These are phyloP conservation scores for Penicillium olsonii DNA, from an alignment of 2,329 filamentous ascomycete genomes.

Conservation along the genomic window DNA sequence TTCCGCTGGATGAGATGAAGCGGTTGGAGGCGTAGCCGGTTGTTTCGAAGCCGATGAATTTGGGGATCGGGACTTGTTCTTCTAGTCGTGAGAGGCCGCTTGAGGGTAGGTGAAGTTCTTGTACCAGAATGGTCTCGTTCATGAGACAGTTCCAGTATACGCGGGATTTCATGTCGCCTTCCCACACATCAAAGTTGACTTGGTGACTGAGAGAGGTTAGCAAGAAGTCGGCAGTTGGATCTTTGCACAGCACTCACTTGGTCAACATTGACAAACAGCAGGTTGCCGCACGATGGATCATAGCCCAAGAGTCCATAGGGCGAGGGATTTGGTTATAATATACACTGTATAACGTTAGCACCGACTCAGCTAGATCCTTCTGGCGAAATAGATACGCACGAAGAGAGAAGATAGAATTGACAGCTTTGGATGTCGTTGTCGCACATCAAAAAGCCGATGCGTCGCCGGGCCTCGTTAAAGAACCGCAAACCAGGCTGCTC, in stretches of 20 bases:
- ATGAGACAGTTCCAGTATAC: conserved; percentile 59
- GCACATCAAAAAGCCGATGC: conserved; percentile 55
- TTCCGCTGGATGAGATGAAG: conserved; percentile 37
- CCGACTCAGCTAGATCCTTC: background rate
- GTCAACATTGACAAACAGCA: conserved; percentile 53
- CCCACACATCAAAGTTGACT: conserved; percentile 53
- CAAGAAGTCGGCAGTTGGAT: conserved; percentile 12
- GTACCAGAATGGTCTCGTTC: conserved; percentile 58
- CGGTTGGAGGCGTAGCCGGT: conserved; percentile 34
- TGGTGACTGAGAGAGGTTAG: conserved; percentile 31
- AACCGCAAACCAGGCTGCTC: conserved; percentile 52
- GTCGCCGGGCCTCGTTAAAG: conserved; percentile 56
- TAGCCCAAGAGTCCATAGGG: conserved; percentile 57
- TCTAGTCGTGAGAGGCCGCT: conserved; percentile 55
- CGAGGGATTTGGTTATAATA: conserved; percentile 56
- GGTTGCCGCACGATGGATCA: conserved; percentile 54
- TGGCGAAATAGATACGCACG: conserved; percentile 29
- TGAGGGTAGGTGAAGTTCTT: conserved; percentile 55
- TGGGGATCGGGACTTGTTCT: conserved; percentile 55
- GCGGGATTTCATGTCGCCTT: conserved; percentile 58
- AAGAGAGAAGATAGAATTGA: conserved; percentile 55
- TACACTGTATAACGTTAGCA: conserved; percentile 29
- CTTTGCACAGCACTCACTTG: conserved; percentile 33
- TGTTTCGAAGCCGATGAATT: conserved; percentile 51
- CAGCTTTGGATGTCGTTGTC: conserved; percentile 54